Evolutionary conservation across 257 asterid species (phyloP).

Genomic region (Nicotiana tabacum): DNA sequence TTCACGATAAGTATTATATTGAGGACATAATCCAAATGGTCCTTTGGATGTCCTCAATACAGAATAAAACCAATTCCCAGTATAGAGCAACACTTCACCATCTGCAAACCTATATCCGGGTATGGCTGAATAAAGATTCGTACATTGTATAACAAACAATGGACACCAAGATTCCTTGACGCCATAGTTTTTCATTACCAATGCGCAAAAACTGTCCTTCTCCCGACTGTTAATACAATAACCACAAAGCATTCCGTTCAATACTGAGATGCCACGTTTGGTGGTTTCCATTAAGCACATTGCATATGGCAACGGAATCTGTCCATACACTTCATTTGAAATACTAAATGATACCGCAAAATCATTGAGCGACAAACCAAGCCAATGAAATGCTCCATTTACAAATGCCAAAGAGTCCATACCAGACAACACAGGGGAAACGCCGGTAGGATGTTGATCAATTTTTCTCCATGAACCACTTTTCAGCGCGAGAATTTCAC

Average conservation of each 20-base stretch:
- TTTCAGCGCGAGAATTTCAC: neutral
- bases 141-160: neutral
- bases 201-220: neutral
- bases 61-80: neutral
- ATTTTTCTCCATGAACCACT: neutral
- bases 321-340: neutral
- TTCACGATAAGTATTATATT: neutral
- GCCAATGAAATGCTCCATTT: conserved; percentile 5
- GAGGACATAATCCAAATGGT: neutral
- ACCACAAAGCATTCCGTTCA: neutral
- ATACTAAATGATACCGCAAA: neutral
- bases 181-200: conserved; percentile 4
- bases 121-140: neutral
- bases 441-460: neutral
- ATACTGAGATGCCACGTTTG: neutral
- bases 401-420: conserved; percentile 8
- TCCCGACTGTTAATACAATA: neutral
- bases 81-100: neutral
- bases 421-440: neutral
- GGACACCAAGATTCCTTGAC: neutral
- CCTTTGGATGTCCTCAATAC: neutral
- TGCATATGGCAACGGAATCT: neutral
- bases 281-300: neutral
- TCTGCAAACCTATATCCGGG: neutral
- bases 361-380: neutral